Conservation (phyloP, 1,284 basidiomycete species). For the Trametes polyzona region DNA sequence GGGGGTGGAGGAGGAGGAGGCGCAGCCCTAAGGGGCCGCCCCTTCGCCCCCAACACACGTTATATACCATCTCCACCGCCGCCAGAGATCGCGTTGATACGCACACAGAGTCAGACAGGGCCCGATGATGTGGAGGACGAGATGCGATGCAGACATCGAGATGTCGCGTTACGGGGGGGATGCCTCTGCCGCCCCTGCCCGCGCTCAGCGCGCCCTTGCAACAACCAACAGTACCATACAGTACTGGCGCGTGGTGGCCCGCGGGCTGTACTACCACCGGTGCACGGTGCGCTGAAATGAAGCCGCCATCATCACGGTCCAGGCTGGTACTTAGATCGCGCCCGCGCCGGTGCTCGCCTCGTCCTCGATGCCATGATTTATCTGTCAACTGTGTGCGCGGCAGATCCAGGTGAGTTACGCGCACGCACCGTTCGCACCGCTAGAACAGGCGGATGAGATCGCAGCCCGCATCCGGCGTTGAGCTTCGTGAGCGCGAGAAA, state of each 20-base stretch:
- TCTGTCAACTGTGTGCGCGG: too few species aligned
- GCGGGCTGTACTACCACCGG: too few species aligned
- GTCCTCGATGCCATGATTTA: too few species aligned
- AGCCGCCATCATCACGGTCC: too few species aligned
- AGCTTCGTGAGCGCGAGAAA: too few species aligned
- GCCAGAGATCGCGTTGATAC: conserved; percentile 1
- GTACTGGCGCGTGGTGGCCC: too few species aligned
- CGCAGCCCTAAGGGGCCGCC: conserved; percentile 18
- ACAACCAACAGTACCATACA: too few species aligned
- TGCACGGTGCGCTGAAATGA: too few species aligned
- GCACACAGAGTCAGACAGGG: neutral
- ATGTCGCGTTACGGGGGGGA: neutral
- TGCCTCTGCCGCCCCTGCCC: neutral
- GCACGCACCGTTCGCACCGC: neutral
- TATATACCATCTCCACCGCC: conserved; percentile 17
- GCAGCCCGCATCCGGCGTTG: neutral
- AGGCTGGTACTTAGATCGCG: too few species aligned
- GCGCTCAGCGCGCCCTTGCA: neutral
- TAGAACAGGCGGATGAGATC: neutral
- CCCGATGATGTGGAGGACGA: conserved; percentile 1
- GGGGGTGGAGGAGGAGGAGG: conserved; percentile 19
- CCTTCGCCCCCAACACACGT: neutral
- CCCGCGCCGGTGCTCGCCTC: too few species aligned
- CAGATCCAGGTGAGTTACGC: too few species aligned
- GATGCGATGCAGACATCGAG: conserved; percentile 8